A percentile compares a stretch with the other conserved stretches of the same genome.
phyloP scores from a whole-genome alignment of 768 basidiomycete genomes.

The Kwoniella newhampshirensis region DNA sequence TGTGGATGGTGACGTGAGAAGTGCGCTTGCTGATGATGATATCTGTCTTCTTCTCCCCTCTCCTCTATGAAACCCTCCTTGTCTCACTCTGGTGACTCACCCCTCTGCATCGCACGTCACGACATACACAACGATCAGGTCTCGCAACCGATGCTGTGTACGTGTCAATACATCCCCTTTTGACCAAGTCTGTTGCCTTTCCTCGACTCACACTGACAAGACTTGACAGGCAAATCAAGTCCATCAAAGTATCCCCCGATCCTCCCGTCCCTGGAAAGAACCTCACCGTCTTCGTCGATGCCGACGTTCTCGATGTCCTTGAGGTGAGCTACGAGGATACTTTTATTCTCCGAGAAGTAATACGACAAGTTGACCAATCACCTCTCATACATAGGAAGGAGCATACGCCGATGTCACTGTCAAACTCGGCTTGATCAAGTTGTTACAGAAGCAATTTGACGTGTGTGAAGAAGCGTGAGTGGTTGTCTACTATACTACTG shows the following conservation, averaged over 20 bases:
- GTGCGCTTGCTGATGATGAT: background rate
- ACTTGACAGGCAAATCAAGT: slow-evolving; percentile 60
- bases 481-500: slow-evolving; percentile 1
- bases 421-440: slow-evolving; percentile 88
- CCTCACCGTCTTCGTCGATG: slow-evolving; percentile 79
- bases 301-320: slow-evolving; percentile 61
- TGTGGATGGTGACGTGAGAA: background rate
- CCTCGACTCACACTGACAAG: slow-evolving; percentile 55
- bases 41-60: background rate
- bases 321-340: slow-evolving; percentile 59
- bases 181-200: too few species aligned
- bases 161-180: slow-evolving; percentile 4
- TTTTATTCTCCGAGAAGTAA: background rate
- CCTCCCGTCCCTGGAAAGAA: slow-evolving; percentile 84
- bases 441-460: slow-evolving; percentile 80
- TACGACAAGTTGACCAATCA: background rate
- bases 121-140: slow-evolving; percentile 25
- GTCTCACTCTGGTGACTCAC: too few species aligned
- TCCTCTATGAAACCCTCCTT: too few species aligned
- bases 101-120: too few species aligned
- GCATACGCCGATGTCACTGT: slow-evolving; percentile 85
- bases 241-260: slow-evolving; percentile 75
- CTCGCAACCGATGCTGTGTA: slow-evolving; percentile 44
- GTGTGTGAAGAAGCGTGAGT: slow-evolving; percentile 92
- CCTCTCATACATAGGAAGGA: slow-evolving; percentile 64